Percentiles rank a stretch among this genome's conserved stretches.
These are phyloP conservation scores for Austroboletus rostrupii DNA, from an alignment of 1,284 basidiomycete species.

Conservation along the genomic window DNA sequence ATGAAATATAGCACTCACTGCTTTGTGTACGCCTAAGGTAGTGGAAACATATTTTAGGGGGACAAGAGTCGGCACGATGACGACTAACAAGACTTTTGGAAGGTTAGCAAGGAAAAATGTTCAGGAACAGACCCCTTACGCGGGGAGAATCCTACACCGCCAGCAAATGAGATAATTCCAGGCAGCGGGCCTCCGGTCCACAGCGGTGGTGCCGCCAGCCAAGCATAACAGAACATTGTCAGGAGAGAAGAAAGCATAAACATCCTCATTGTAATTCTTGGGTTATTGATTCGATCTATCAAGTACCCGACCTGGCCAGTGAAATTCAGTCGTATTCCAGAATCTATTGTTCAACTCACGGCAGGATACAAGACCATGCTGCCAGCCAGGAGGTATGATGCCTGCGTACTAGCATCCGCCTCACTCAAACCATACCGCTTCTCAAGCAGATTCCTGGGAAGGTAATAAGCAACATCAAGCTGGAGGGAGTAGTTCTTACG, in stretches of 20 bases:
- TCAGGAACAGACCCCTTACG: slow-evolving; percentile 38
- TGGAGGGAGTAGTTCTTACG: slow-evolving; percentile 41
- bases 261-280: slow-evolving; percentile 55
- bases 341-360: slow-evolving; percentile 33
- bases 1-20: slow-evolving; percentile 41
- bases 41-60: slow-evolving; percentile 71
- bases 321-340: slow-evolving; percentile 2
- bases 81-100: slow-evolving; percentile 59
- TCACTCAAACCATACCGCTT: slow-evolving; percentile 62
- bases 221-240: slow-evolving; percentile 61
- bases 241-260: slow-evolving; percentile 59
- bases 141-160: slow-evolving; percentile 73
- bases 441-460: slow-evolving; percentile 67
- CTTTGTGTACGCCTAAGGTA: slow-evolving; percentile 76
- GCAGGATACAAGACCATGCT: slow-evolving; percentile 72
- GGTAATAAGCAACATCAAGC: slow-evolving; percentile 5
- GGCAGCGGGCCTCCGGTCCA: slow-evolving; percentile 58
- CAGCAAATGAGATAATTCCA: slow-evolving; percentile 58
- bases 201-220: slow-evolving; percentile 59
- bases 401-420: slow-evolving; percentile 55
- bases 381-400: slow-evolving; percentile 71
- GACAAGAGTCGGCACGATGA: slow-evolving; percentile 73
- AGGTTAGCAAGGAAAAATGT: slow-evolving; percentile 3
- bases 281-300: slow-evolving; percentile 54
- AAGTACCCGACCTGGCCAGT: slow-evolving; percentile 52